phyloP scores from a whole-genome alignment of 176 grass and related monocot genomes.

The Aegilops longissima region DNA sequence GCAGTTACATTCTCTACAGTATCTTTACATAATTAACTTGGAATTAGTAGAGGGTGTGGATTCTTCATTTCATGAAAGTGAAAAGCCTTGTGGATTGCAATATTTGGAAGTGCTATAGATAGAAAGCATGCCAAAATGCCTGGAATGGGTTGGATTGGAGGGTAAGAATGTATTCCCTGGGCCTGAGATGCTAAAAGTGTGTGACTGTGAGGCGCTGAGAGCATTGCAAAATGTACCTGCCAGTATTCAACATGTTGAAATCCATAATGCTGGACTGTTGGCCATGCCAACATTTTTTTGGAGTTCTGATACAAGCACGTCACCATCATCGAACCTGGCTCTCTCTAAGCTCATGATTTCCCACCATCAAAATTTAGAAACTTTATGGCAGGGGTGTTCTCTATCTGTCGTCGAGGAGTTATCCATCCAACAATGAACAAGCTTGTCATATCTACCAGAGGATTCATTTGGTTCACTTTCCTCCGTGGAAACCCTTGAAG shows the following conservation, averaged over 20 bases:
- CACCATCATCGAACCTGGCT: neutral
- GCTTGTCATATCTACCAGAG: constrained; percentile 15
- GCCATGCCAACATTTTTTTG: constrained; percentile 31
- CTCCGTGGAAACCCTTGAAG: constrained; percentile 16
- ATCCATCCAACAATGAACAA: constrained; percentile 36
- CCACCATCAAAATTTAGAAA: neutral
- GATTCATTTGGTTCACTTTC: constrained; percentile 32
- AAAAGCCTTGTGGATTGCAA: constrained; percentile 15
- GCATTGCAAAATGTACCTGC: constrained; percentile 23
- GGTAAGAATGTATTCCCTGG: constrained; percentile 28
- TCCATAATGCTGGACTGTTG: constrained; percentile 13
- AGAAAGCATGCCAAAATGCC: constrained; percentile 10
- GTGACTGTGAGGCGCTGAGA: constrained; percentile 23
- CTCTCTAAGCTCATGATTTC: constrained; percentile 13
- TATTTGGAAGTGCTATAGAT: constrained; percentile 44
- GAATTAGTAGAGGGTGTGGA: constrained; percentile 13
- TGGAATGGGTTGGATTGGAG: constrained; percentile 35
- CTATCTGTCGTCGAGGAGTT: constrained; percentile 30
- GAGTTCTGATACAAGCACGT: neutral
- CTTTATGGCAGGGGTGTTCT: constrained; percentile 28
- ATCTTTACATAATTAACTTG: constrained; percentile 37
- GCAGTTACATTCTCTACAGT: constrained; percentile 34
- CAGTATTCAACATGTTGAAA: constrained; percentile 28
- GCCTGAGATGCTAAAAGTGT: constrained; percentile 30
- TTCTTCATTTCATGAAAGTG: constrained; percentile 24